Base-by-base conservation (phyloP, 371 early-diverging fungal species). In the Capniomyces stellatus region DNA sequence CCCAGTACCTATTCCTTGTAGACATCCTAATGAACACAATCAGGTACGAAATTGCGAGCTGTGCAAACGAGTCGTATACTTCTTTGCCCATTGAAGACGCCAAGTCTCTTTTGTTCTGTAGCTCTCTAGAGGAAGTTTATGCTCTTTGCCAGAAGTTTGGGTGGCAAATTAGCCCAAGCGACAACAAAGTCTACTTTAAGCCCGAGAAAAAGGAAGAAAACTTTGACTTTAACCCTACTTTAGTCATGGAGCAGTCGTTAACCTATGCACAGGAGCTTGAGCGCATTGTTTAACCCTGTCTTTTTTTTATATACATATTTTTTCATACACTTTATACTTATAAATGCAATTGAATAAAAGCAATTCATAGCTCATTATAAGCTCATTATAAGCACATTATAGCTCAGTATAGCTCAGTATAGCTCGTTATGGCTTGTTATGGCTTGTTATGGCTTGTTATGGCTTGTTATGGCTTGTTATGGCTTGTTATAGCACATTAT, bases 231-330 rank as follows among this genome's bases (percentile, higher is more conserved):
- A 89, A 89, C 39, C 75, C 88, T 28, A 78, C 80, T 49, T 76
- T 75, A 56, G 82, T 92, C 51, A 86, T 94, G 60, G 71, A 78
- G 51, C 82, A 90, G 66, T 76, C 83, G 19, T 70, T 94, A 63
- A 63, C 74, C 21, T 96, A 94, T 68, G 95, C 97, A 27, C 72
- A 78, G 57, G 97, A 96, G 72, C 75, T 96, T 58, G 97, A 96
- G 68, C 83, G 89, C 56, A 96, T 96, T 73, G 94, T 93, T 46
- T 93, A 82, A 74, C 29, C 1, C 3, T 48, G 3, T 10, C 41
- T 27, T 29, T 30, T 48, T 27, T 42, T 53, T n/a, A 3, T 23
- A 12, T 29, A 57, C 53, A 55, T 53, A 10, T 53, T 53, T 3
- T 53, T 31, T 53, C 50, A 18, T 41, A 41, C n/a, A n/a, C n/a